Base-by-base conservation (phyloP, 306 rosid genomes). In the Acacia crassicarpa region DNA sequence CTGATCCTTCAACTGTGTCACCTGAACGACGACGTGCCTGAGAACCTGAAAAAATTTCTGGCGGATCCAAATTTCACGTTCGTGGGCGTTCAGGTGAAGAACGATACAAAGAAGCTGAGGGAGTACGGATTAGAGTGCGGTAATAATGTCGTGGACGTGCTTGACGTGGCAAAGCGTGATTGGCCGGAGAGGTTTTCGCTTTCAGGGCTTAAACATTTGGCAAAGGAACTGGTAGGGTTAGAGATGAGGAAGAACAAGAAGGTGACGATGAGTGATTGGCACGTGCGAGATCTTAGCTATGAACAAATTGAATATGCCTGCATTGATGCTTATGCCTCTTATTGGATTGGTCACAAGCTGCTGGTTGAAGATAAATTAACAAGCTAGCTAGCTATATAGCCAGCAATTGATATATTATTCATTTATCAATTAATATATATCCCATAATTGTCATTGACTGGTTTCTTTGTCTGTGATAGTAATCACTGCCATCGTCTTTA, bases 241-340 rank as follows among this genome's bases (percentile, higher is more conserved):
- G 3, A 82, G 0, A 79, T 85, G 86, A 70, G 65, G 79, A 85
- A 85, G 25, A 25, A 83, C 46, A 75, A 79, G 46, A 27, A 20
- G 8, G 56, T 79, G 9, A 27, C 61, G 4, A 79, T 6, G 0
- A 82, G 86, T 9, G 16, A 79, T 9, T 82, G 88, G 84, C 40
- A 41, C 33, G 1, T 51, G 14, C 63, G 38, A 10, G 40, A 68
- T 9, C 14, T 85, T 2, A 82, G 40, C 4, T 0, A 6, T 1
- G 67, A 16, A 8, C 86, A 85, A 33, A 9, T 82, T 23, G 74
- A 82, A 41, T 85, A 85, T 82, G 88, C 86, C 2, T 74, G 84
- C 48, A 23, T 85, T 41, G 86, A 82, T 82, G 86, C 88, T 0
- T 85, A 82, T 70, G 86, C 63, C 7, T 82, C 88, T 61, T 85